These are phyloP conservation scores for Ustilago lituana DNA, from an alignment of 1,284 basidiomycete species.

Conservation along the genomic window DNA sequence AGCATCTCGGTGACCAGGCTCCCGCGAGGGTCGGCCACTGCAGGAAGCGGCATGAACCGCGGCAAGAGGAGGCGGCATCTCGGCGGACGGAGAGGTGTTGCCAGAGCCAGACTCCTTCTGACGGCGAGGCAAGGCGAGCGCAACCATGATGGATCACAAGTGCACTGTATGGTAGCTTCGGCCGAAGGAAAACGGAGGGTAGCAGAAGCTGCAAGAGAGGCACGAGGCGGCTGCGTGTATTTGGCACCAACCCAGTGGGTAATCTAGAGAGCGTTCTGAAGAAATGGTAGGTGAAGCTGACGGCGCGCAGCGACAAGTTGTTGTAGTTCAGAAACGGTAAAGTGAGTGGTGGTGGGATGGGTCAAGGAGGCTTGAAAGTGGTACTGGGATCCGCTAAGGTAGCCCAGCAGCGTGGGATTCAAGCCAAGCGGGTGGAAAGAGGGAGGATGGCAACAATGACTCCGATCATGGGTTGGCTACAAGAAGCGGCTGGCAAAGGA, in stretches of 20 bases:
- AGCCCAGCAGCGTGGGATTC: slow-evolving; percentile 46
- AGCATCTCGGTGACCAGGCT: slow-evolving; percentile 16
- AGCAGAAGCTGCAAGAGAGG: too few species aligned
- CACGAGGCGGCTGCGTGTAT: slow-evolving; percentile 25
- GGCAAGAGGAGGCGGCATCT: slow-evolving; percentile 27
- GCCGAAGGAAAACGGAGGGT: too few species aligned
- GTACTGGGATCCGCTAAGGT: slow-evolving; percentile 35
- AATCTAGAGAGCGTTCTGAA: too few species aligned
- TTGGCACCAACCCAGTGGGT: background rate
- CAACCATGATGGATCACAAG: slow-evolving; percentile 39
- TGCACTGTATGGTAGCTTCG: too few species aligned
- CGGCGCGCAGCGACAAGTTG: background rate
- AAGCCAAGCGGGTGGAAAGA: slow-evolving; percentile 49
- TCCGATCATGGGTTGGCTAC: slow-evolving; percentile 55
- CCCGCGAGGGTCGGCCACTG: slow-evolving; percentile 23
- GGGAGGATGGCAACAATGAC: slow-evolving; percentile 34
- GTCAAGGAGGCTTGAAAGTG: slow-evolving; percentile 48
- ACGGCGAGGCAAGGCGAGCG: slow-evolving; percentile 39
- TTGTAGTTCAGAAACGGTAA: background rate
- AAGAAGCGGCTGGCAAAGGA: slow-evolving; percentile 36
- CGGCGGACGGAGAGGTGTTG: slow-evolving; percentile 22
- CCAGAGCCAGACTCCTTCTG: slow-evolving; percentile 31
- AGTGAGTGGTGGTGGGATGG: slow-evolving; percentile 4
- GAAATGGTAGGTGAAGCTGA: background rate
- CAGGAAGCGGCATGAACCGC: slow-evolving; percentile 17